Conservation (phyloP, 257 asterid genomes). For the Ilex asprella region DNA sequence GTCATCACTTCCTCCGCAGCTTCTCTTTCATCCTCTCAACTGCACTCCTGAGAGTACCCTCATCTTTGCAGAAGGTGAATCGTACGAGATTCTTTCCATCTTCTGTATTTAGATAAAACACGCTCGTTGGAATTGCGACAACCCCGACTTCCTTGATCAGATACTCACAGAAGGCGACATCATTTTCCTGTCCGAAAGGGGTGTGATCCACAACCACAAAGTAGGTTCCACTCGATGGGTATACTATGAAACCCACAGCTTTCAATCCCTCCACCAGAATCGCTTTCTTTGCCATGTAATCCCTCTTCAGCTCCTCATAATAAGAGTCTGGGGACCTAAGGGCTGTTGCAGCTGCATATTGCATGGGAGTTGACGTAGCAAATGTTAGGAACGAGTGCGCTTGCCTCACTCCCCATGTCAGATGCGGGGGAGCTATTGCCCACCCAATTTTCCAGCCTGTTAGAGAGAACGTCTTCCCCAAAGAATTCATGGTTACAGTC, state of each 20-base stretch:
- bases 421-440: constrained; percentile 91
- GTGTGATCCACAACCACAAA: constrained; percentile 89
- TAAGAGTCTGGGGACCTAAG: constrained; percentile 77
- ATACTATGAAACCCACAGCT: constrained; percentile 72
- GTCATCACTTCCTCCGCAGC: constrained; percentile 32
- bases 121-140: constrained; percentile 90
- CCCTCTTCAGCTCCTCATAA: constrained; percentile 65
- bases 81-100: constrained; percentile 95
- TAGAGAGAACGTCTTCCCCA: constrained; percentile 91
- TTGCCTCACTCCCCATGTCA: constrained; percentile 91
- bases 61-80: constrained; percentile 95
- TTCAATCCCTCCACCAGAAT: constrained; percentile 80
- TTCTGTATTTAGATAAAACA: constrained; percentile 78
- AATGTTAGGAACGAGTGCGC: constrained; percentile 87
- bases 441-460: constrained; percentile 99
- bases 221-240: constrained; percentile 90
- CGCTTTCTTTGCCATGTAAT: constrained; percentile 61
- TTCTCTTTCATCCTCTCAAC: constrained; percentile 63
- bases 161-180: constrained; percentile 82
- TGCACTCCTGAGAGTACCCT: constrained; percentile 55
- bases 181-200: constrained; percentile 67
- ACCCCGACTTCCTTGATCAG: constrained; percentile 91
- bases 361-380: constrained; percentile 97
- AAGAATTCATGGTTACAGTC: constrained; percentile 75
- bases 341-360: constrained; percentile 72